phyloP scores from a whole-genome alignment of 495 filamentous ascomycete genomes.

The Talaromyces adpressus region DNA sequence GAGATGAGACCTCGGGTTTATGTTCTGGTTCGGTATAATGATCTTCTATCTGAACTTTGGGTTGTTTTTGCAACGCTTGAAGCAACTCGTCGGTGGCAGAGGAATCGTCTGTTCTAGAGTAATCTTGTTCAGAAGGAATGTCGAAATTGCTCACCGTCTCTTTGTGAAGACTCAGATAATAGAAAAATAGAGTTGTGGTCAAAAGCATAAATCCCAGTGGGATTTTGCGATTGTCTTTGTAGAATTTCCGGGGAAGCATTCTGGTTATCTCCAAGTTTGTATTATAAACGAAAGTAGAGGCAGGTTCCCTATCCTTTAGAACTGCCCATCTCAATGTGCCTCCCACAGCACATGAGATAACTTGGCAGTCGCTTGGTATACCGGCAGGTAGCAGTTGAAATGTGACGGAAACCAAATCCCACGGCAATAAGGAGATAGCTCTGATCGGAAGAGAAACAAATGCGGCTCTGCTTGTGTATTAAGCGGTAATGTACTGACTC shows the following conservation, averaged over 20 bases:
- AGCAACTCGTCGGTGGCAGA: neutral
- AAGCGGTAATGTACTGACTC: neutral
- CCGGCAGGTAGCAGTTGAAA: neutral
- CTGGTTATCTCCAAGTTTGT: neutral
- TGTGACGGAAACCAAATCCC: neutral
- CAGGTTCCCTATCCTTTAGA: neutral
- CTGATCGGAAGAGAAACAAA: neutral
- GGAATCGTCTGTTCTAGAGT: neutral
- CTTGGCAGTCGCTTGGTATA: neutral
- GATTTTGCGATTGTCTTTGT: conserved; percentile 22
- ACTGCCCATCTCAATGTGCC: neutral
- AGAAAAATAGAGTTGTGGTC: conserved; percentile 18
- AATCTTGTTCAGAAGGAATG: neutral
- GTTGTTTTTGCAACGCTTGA: neutral
- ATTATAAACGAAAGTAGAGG: neutral
- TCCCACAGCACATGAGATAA: neutral
- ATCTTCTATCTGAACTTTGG: neutral
- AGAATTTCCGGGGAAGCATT: conserved; percentile 11
- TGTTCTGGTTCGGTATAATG: neutral
- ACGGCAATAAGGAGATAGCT: neutral
- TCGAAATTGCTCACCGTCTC: conserved; percentile 11
- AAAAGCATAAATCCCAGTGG: conserved; percentile 22
- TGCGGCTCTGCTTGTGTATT: neutral
- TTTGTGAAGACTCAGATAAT: conserved; percentile 10
- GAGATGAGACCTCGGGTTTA: neutral